Percentiles rank a stretch among this genome's conserved stretches.
These are phyloP conservation scores for Mentha longifolia DNA, from an alignment of 257 asterid genomes.

Conservation along the genomic window DNA sequence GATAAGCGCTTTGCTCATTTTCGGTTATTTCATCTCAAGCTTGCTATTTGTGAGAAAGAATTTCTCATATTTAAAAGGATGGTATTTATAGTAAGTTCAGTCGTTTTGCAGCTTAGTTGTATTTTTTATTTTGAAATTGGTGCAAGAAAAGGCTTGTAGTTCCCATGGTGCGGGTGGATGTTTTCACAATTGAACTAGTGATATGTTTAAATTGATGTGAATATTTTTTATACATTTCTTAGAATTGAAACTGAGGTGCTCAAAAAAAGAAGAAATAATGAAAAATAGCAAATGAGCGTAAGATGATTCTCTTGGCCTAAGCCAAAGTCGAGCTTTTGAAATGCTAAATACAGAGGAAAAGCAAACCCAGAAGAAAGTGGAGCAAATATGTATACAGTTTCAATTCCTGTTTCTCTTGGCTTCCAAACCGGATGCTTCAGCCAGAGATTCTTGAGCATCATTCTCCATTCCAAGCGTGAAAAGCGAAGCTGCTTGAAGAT, in stretches of 20 bases:
- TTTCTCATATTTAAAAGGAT: neutral
- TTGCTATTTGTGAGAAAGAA: too few relatives aligned
- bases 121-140: neutral
- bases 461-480: conserved; percentile 76
- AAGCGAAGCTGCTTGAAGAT: conserved; percentile 87
- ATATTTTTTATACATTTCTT: too few relatives aligned
- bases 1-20: neutral
- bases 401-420: conserved; percentile 54
- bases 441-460: conserved; percentile 83
- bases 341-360: conserved; percentile 25
- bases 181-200: too few relatives aligned
- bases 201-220: too few relatives aligned
- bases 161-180: too few relatives aligned
- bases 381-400: conserved; percentile 35
- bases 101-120: neutral
- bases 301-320: conserved; percentile 29
- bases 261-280: neutral
- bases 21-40: neutral
- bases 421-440: conserved; percentile 80
- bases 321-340: conserved; percentile 3
- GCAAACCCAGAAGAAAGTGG: neutral
- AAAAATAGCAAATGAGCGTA: conserved; percentile 26
- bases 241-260: too few relatives aligned
- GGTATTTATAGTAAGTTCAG: neutral
- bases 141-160: neutral